Base-by-base conservation (phyloP, 225 moss, liverwort and hornwort genomes). In the Thuidium tamariscinum region DNA sequence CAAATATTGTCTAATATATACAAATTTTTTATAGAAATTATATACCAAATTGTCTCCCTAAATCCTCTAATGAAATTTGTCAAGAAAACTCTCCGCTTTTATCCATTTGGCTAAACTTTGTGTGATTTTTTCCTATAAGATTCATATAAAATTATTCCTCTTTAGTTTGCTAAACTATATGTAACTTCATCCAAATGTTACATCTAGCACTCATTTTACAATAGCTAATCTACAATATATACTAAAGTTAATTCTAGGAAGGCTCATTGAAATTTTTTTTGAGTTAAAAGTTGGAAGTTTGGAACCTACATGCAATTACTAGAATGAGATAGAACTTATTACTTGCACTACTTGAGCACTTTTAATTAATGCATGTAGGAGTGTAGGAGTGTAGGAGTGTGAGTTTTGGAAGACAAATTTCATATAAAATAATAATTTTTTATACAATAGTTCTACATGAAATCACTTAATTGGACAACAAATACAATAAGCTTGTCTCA, bases 61-160 rank as follows among this genome's bases (percentile, higher is more conserved):
- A 22, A 22, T 34, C 1, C 0, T n/a, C 1, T 1, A 5, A 21
- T 12, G 3, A 13, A 51, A 74, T 30, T 30, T 72, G 29, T 1
- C 4, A 34, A 20, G 8, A 19, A 49, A 21, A 7, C 21, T 74
- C 4, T 48, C 12, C 20, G 17, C n/a, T n/a, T n/a, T 51, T 13
- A 13, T 0, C 34, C 32, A 51, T 49, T 74, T 34, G 13, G 8
- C 2, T 51, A 49, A 49, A 12, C 6, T 51, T 74, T 74, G 52
- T 5, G 9, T 9, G 7, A 8, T 52, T 13, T 22, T 3, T n/a
- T 3, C 0, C 1, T 0, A 14, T 0, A 8, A 2, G 34, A 52
- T 52, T n/a, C 1, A 22, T 14, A 52, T n/a, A 5, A 20, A 14
- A 34, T 2, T 52, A 23, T 75, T 2, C 9, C 1, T 52, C 8